A percentile compares a stretch with the other conserved stretches of the same genome.
Conservation (phyloP, 2,329 filamentous ascomycete species). For the Moelleriella libera region DNA sequence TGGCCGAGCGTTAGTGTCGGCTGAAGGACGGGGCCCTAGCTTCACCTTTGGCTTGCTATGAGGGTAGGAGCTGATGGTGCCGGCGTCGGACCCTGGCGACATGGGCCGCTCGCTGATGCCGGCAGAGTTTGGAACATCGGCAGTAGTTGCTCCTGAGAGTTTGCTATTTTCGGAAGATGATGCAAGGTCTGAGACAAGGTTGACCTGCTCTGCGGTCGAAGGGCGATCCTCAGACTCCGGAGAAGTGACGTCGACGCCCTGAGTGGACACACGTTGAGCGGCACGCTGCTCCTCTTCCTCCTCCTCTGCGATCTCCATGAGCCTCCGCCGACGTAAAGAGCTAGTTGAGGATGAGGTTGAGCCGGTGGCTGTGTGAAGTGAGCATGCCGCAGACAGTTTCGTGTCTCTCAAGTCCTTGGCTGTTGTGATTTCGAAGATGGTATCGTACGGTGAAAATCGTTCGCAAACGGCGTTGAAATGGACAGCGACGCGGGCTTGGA, state of each 20-base stretch:
- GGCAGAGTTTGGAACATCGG: slow-evolving; percentile 36
- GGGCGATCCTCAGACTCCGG: slow-evolving; percentile 3
- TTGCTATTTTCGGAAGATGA: slow-evolving; percentile 32
- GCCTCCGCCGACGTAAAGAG: slow-evolving; percentile 59
- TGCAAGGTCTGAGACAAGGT: slow-evolving; percentile 37
- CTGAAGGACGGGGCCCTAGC: slow-evolving; percentile 70
- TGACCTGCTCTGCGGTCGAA: slow-evolving; percentile 22
- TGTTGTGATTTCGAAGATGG: slow-evolving; percentile 60
- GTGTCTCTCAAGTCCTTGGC: slow-evolving; percentile 76
- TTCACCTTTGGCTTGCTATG: slow-evolving; percentile 70
- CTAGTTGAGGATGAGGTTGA: slow-evolving; percentile 77
- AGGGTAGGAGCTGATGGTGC: slow-evolving; percentile 25
- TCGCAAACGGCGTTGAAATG: slow-evolving; percentile 56
- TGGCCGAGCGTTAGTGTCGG: slow-evolving; percentile 46
- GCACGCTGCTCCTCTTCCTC: slow-evolving; percentile 60
- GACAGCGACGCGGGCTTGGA: slow-evolving; percentile 78
- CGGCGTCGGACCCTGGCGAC: slow-evolving; percentile 36
- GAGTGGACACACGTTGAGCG: slow-evolving; percentile 42
- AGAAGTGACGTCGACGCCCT: slow-evolving; percentile 21
- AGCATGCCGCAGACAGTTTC: slow-evolving; percentile 76
- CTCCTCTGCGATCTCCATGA: slow-evolving; percentile 92
- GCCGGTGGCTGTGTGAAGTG: slow-evolving; percentile 73
- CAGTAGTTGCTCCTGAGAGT: slow-evolving; percentile 30
- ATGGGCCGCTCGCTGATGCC: slow-evolving; percentile 28
- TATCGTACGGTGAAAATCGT: slow-evolving; percentile 73